Percentiles rank a stretch among this genome's conserved stretches.
These are phyloP conservation scores for Vigna mungo DNA, from an alignment of 306 rosid genomes.

Conservation along the genomic window DNA sequence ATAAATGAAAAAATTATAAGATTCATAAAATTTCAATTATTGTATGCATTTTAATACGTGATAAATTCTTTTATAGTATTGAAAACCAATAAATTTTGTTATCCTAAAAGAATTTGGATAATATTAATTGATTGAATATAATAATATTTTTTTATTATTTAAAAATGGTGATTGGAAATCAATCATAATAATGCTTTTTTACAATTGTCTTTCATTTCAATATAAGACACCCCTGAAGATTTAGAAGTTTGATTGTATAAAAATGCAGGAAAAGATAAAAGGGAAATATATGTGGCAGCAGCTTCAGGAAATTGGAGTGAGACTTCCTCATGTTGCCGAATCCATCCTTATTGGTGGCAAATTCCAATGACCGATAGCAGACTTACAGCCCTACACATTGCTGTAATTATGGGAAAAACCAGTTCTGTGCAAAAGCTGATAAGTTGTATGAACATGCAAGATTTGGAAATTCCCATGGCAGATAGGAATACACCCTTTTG, in stretches of 20 bases:
- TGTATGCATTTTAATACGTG: too few species aligned
- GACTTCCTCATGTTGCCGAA: neutral
- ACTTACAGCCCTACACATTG: conserved; percentile 17
- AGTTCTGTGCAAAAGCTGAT: neutral
- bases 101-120: too few species aligned
- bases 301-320: neutral
- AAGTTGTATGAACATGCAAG: neutral
- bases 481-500: conserved; percentile 26
- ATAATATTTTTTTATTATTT: too few species aligned
- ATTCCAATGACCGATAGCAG: neutral
- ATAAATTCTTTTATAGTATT: too few species aligned
- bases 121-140: too few species aligned
- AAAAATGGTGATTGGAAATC: too few species aligned
- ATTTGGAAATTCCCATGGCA: conserved; percentile 4
- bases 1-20: too few species aligned
- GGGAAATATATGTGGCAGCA: neutral
- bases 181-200: too few species aligned
- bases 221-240: too few species aligned
- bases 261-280: neutral
- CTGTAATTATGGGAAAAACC: neutral
- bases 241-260: neutral
- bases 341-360: neutral
- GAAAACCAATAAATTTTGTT: too few species aligned
- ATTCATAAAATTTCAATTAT: too few species aligned
- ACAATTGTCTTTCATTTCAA: too few species aligned